Evolutionary conservation across 2,329 filamentous ascomycete species (phyloP).

Genomic region (Lasiodiplodia sp.): DNA sequence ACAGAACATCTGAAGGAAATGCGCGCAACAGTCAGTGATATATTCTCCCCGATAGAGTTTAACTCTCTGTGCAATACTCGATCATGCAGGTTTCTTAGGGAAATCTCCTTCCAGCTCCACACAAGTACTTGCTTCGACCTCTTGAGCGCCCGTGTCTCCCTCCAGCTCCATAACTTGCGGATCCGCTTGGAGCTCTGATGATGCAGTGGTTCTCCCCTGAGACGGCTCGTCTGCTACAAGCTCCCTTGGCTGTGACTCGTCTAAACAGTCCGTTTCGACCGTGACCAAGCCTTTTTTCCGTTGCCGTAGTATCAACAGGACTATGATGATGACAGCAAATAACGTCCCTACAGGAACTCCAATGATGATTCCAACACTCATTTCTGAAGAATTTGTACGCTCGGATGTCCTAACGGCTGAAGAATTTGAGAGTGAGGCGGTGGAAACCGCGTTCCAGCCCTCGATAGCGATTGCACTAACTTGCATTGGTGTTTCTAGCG

Average conservation of each 20-base stretch:
- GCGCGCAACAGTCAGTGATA: neutral
- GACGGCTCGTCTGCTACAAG: neutral
- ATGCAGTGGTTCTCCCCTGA: neutral
- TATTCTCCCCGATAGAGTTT: too few species aligned
- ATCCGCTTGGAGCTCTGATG: neutral
- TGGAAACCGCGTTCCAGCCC: neutral
- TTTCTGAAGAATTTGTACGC: neutral
- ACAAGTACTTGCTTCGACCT: neutral
- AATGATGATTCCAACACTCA: neutral
- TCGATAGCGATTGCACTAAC: neutral
- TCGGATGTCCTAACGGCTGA: neutral
- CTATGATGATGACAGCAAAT: neutral
- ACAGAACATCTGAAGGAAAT: too few species aligned
- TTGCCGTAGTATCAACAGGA: neutral
- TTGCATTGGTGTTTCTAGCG: neutral
- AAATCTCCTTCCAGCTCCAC: neutral
- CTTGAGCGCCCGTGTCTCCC: neutral
- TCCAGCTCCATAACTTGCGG: neutral
- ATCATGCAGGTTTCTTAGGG: neutral
- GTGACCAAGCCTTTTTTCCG: neutral
- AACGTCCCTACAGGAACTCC: neutral
- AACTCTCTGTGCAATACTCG: neutral
- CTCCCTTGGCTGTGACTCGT: neutral
- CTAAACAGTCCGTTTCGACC: neutral
- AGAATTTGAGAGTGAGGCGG: neutral